Base-by-base conservation (phyloP, 345 rosid genomes). In the Lepidium africanum region DNA sequence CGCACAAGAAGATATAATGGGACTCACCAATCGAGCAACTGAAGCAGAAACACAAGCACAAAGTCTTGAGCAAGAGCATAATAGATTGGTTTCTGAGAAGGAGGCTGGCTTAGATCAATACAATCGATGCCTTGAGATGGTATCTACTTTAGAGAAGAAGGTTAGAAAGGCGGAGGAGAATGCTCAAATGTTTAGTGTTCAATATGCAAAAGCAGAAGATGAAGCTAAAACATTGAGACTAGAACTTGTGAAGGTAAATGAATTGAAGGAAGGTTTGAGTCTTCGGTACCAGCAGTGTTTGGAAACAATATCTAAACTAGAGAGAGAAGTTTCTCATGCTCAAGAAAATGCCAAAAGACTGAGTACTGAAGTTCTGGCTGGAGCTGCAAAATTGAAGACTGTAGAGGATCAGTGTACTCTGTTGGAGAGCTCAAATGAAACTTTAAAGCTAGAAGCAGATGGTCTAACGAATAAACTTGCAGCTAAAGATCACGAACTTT, bases 391-490 rank as follows among this genome's bases (percentile, higher is more conserved):
- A 35, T 11, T 85, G 75, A 89, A 83, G 82, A 77, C 74, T 60
- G 80, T 76, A 13, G 89, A 76, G 62, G 92, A 87, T 37, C 87
- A 74, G 50, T 76, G 83, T 69, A 69, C 60, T 80, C 54, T 80
- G 60, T 71, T 90, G 79, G 88, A 87, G 80, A 80, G 54, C 54
- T 83, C 88, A 33, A 90, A 90, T 77, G 83, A 79, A 51, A 75
- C 81, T 67, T 79, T 94, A 74, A 87, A 84, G 78, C 53, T 67
- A n/a, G 88, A 89, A 78, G 82, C 95, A 57, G 86, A 87, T 51
- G 73, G 71, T 76, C 70, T 87, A 63, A 76, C 84, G 7, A 80
- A 79, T 65, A 82, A 76, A 76, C 76, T 91, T 72, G 82, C 85
- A 13, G 63, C 54, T 36, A 90, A 90, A 77, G 96, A 93, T 77